Evolutionary conservation across 139 green algal species (phyloP).

Genomic region (Chlamydomonas incerta): DNA sequence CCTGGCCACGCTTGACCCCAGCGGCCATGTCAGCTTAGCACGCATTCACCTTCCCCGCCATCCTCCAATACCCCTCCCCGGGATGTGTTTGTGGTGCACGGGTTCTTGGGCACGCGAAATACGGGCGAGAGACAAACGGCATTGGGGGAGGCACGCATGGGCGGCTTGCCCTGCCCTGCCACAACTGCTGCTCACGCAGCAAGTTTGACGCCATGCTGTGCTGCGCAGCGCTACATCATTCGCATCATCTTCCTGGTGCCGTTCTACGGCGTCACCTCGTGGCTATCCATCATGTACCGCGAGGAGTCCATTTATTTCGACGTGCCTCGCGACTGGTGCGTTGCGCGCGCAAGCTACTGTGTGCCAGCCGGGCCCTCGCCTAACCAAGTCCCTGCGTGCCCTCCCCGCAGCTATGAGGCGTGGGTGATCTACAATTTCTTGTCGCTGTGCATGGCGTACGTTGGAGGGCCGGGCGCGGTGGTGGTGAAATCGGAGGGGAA

Average conservation of each 20-base stretch:
- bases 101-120: no score
- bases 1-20: no score
- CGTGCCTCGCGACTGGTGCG: conserved; percentile 89
- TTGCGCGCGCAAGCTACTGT: not conserved
- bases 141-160: no score
- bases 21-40: no score
- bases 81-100: no score
- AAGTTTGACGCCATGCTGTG: not conserved
- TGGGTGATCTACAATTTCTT: conserved; percentile 99
- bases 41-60: not conserved
- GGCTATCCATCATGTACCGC: conserved; percentile 78
- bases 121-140: no score
- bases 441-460: conserved; percentile 92
- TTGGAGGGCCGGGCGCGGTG: conserved; percentile 94
- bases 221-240: conserved; percentile 94
- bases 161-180: no score
- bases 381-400: no score
- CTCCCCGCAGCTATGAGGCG: conserved; percentile 87
- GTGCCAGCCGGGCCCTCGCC: no score
- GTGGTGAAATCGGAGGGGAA: conserved; percentile 89
- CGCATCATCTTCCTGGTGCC: conserved; percentile 98
- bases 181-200: no score
- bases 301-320: conserved; percentile 90
- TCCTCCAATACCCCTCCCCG: no score
- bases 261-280: conserved; percentile 90